Percentiles rank a stretch among this genome's conserved stretches.
phyloP scores from a whole-genome alignment of 129 eudicot species.

The Mikania micrantha region DNA sequence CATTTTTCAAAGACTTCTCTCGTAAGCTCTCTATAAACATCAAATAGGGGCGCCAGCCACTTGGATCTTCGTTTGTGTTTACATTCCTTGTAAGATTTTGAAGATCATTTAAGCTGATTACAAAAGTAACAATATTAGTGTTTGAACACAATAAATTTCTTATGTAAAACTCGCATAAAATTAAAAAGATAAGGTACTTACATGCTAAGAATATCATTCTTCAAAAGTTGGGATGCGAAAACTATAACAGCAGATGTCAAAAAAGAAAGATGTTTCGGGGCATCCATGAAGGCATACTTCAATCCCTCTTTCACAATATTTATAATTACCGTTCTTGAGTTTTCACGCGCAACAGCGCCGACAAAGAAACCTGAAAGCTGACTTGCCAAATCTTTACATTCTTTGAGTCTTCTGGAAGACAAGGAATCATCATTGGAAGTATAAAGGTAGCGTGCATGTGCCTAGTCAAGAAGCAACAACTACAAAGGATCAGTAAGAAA shows the following conservation, averaged over 20 bases:
- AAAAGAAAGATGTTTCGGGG: conserved; percentile 61
- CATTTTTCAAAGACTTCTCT: conserved; percentile 70
- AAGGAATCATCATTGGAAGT: conserved; percentile 34
- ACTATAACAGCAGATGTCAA: conserved; percentile 58
- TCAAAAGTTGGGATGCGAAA: conserved; percentile 71
- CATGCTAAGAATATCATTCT: conserved; percentile 57
- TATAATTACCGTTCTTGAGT: conserved; percentile 48
- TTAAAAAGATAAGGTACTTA: conserved; percentile 32
- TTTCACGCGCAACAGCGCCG: conserved; percentile 64
- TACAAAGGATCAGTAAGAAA: neutral
- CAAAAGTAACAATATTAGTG: conserved; percentile 10
- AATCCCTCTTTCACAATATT: conserved; percentile 71
- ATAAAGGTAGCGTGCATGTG: conserved; percentile 53
- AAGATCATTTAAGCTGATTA: conserved; percentile 52
- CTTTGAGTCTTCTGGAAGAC: conserved; percentile 50
- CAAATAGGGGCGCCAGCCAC: conserved; percentile 93
- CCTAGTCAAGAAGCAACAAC: conserved; percentile 35
- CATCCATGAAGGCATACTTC: conserved; percentile 58
- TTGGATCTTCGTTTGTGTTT: conserved; percentile 80
- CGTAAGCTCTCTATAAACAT: conserved; percentile 54
- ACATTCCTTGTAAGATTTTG: conserved; percentile 55
- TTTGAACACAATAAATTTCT: neutral
- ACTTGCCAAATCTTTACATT: conserved; percentile 73
- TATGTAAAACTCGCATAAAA: neutral
- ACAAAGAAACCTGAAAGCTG: conserved; percentile 66